Evolutionary conservation across 306 rosid species (phyloP).

Genomic region (Dalbergia cochinchinensis): DNA sequence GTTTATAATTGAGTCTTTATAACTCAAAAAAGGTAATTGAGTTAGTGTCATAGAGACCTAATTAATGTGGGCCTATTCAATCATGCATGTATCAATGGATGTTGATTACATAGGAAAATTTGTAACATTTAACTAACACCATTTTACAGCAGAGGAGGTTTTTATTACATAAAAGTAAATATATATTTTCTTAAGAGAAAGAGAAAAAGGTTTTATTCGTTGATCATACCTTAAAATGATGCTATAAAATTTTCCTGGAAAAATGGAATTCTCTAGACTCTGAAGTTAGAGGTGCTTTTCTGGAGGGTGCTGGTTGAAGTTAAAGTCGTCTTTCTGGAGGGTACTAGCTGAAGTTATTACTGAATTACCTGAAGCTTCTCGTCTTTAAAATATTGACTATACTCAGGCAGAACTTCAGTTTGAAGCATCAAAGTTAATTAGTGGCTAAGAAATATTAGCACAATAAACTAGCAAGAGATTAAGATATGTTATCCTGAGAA

Average conservation of each 20-base stretch:
- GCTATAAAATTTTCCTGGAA: not conserved
- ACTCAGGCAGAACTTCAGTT: not conserved
- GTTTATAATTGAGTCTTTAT: no score
- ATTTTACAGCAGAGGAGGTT: not conserved
- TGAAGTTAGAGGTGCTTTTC: no score
- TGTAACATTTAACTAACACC: not conserved
- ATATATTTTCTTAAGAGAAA: no score
- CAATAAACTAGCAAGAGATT: conserved; percentile 33
- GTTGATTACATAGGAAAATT: not conserved
- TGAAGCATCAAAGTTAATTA: conserved; percentile 12
- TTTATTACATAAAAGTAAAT: not conserved
- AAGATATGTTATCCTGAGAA: conserved; percentile 50
- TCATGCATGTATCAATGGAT: not conserved
- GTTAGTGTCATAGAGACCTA: no score
- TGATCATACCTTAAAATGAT: not conserved
- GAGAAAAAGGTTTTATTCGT: not conserved
- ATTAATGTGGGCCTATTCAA: no score
- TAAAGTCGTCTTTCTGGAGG: not conserved
- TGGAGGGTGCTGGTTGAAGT: not conserved
- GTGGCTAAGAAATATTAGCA: conserved; percentile 42
- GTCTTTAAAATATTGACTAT: not conserved
- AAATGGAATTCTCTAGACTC: conserved; percentile 3
- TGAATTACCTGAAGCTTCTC: conserved; percentile 16
- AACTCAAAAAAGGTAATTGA: no score
- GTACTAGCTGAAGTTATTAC: not conserved